These are phyloP conservation scores for Tricholoma sp. DNA, from an alignment of 768 basidiomycete genomes.

Conservation along the genomic window DNA sequence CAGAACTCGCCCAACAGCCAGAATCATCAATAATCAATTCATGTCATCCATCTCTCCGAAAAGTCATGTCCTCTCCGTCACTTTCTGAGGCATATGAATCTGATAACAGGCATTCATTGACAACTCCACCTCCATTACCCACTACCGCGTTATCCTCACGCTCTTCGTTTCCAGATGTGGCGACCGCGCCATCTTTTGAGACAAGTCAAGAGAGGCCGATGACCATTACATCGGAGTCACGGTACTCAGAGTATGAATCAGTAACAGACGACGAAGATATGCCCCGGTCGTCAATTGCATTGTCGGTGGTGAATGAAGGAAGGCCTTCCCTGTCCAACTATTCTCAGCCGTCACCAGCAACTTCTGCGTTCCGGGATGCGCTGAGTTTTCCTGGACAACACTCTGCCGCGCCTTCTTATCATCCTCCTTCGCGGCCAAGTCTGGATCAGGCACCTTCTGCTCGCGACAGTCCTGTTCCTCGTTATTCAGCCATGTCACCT, in stretches of 20 bases:
- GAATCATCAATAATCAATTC: constrained; percentile 6
- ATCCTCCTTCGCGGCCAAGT: constrained; percentile 21
- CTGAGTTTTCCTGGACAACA: constrained; percentile 26
- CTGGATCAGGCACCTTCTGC: constrained; percentile 18
- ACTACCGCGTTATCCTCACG: constrained; percentile 25
- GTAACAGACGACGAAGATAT: constrained; percentile 26
- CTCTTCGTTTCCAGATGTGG: constrained; percentile 12
- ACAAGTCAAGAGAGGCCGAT: constrained; percentile 13
- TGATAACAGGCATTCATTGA: constrained; percentile 23
- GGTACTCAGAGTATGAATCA: constrained; percentile 33
- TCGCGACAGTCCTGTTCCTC: constrained; percentile 25
- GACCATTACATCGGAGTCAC: constrained; percentile 24
- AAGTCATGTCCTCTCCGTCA: constrained; percentile 49
- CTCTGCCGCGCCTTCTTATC: constrained; percentile 21
- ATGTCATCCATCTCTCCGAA: constrained; percentile 30
- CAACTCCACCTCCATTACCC: constrained; percentile 44
- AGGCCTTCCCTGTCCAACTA: constrained; percentile 62
- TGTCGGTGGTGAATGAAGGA: constrained; percentile 39
- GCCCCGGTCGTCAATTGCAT: constrained; percentile 42
- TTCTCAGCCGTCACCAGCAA: constrained; percentile 68
- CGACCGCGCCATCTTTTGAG: constrained; percentile 26
- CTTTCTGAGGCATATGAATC: constrained; percentile 40
- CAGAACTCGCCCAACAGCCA: constrained; percentile 32
- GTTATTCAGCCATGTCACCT: constrained; percentile 42
- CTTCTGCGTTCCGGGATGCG: constrained; percentile 74